phyloP scores from a whole-genome alignment of 805 yeast species.

The Saturnispora halmiae region DNA sequence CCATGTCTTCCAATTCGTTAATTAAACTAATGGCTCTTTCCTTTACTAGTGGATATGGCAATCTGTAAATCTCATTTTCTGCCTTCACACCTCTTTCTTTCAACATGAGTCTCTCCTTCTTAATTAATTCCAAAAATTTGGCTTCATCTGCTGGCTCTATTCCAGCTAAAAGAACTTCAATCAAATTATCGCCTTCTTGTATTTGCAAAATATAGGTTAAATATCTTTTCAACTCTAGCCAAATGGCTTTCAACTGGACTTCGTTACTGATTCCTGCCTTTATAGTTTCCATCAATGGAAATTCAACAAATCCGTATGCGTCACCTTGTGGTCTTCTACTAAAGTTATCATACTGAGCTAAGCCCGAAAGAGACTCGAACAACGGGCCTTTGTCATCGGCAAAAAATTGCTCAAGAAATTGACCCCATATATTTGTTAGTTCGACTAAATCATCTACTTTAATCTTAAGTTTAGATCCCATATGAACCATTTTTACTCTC shows the following conservation, averaged over 20 bases:
- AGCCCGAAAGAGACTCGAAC: slow-evolving; percentile 2
- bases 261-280: slow-evolving; percentile 5
- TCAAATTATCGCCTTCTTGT: slow-evolving; percentile 65
- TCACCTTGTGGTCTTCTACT: slow-evolving; percentile 11
- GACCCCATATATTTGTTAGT: slow-evolving; percentile 34
- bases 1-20: slow-evolving; percentile 63
- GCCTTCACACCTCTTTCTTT: slow-evolving; percentile 12
- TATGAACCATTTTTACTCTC: slow-evolving; percentile 34
- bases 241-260: slow-evolving; percentile 29
- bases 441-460: slow-evolving; percentile 37
- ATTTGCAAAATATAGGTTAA: slow-evolving; percentile 75
- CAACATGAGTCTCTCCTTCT: slow-evolving; percentile 34
- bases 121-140: slow-evolving; percentile 46
- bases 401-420: slow-evolving; percentile 30
- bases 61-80: slow-evolving; percentile 19
- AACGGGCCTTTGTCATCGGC: slow-evolving; percentile 2
- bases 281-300: slow-evolving; percentile 8
- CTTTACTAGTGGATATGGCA: slow-evolving; percentile 67
- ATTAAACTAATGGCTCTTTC: slow-evolving; percentile 65
- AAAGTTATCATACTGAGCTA: slow-evolving; percentile 32
- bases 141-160: slow-evolving; percentile 64
- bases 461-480: slow-evolving; percentile 52
- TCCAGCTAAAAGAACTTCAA: slow-evolving; percentile 44
- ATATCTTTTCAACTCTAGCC: slow-evolving; percentile 74
- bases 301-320: slow-evolving; percentile 11